Evolutionary conservation across 2,329 filamentous ascomycete genomes (phyloP).

Genomic region (Fusarium succisae): DNA sequence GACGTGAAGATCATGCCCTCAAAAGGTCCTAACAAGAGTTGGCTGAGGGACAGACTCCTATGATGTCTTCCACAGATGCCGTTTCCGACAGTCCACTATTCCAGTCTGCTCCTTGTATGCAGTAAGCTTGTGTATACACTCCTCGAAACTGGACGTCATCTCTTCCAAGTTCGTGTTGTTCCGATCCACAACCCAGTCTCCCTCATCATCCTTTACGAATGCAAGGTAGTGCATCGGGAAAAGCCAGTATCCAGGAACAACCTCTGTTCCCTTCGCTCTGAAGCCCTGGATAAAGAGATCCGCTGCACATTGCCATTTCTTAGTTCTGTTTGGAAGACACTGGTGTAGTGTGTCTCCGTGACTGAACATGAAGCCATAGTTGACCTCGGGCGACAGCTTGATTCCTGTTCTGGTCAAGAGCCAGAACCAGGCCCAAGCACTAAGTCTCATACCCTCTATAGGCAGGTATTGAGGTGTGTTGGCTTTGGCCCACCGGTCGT

Average conservation of each 20-base stretch:
- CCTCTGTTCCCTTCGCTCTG: not conserved
- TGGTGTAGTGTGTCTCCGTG: not conserved
- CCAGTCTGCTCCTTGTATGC: not conserved
- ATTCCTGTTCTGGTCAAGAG: not conserved
- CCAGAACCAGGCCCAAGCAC: not conserved
- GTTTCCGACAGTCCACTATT: not conserved
- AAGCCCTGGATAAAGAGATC: not conserved
- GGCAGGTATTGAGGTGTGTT: not conserved
- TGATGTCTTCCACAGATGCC: not conserved
- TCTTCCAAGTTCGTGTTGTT: not conserved
- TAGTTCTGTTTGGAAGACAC: not conserved
- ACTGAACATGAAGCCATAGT: not conserved
- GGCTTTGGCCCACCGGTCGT: too few relatives aligned
- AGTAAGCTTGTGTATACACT: not conserved
- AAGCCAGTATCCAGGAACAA: not conserved
- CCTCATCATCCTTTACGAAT: fast-evolving
- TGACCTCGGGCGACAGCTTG: not conserved
- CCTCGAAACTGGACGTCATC: not conserved
- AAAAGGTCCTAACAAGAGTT: fast-evolving
- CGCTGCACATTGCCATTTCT: not conserved
- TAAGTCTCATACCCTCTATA: not conserved
- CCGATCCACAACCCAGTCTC: fast-evolving
- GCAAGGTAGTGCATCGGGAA: not conserved
- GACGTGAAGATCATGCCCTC: not conserved
- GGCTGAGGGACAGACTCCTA: fast-evolving